Base-by-base conservation (phyloP, 148 eudicot species). In the Amaranthus palmeri region DNA sequence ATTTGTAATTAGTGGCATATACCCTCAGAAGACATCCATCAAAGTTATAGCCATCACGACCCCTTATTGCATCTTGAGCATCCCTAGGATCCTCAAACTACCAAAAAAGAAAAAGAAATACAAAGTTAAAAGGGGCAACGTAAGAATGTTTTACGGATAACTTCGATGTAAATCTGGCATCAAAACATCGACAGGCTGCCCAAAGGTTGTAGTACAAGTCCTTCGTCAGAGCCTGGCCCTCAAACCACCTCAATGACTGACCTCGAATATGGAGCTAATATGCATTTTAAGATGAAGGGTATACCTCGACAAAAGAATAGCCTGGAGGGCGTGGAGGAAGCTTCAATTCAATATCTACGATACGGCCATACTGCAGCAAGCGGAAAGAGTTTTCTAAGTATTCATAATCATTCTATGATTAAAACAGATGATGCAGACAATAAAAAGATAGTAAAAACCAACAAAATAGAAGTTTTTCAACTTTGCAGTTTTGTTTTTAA, bases 1-100 rank as follows among this genome's bases (percentile, higher is more conserved):
- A 17, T 15, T 6, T 43, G 60, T 51, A 50, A 10, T 8, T 44
- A 7, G 12, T 42, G 74, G 7, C 71, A 53, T 4, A 51, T 75
- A 79, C 82, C 82, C 82, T 71, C 41, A 79, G 61, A 60, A 75
- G 79, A 75, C 72, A 75, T 58, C 82, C 82, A 67, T 79, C 82
- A 71, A 79, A 79, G 65, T 79, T 75, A 67, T 79, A 79, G 55
- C 82, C 82, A 75, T 79, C 82, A 58, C 79, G 82, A 46, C 82
- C 82, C 67, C 82, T 70, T 15, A 71, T 75, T 64, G 79, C 82
- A 10, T 79, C 82, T 79, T 79, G 78, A 70, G 82, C 82, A 52
- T 72, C 78, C 64, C 82, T 70, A 66, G 72, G 63, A 66, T 79
- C 82, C 53, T 75, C 82, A 79, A 79, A 79, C 82, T 79, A 47